These are phyloP conservation scores for Cystofilobasidium macerans DNA, from an alignment of 768 basidiomycete genomes.

Conservation along the genomic window DNA sequence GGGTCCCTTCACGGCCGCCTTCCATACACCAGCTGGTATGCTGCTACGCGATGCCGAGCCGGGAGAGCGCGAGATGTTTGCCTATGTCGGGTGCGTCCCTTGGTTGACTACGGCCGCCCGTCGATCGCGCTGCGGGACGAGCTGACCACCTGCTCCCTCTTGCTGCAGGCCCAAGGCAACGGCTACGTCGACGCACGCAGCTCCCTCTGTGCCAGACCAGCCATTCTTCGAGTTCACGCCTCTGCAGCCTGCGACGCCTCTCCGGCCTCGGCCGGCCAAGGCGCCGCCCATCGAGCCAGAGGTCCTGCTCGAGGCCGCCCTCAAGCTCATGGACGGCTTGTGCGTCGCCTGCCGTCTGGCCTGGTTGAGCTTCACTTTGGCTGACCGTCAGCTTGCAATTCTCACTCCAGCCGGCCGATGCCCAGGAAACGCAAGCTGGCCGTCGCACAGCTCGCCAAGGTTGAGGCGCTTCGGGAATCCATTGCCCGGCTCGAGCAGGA, in stretches of 20 bases:
- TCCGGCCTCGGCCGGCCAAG: slow-evolving; percentile 4
- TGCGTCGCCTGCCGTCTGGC: neutral
- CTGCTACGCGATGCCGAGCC: slow-evolving; percentile 20
- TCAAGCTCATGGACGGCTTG: slow-evolving; percentile 26
- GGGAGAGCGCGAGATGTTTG: slow-evolving; percentile 25
- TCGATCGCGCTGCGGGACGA: neutral
- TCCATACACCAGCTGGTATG: slow-evolving; percentile 6
- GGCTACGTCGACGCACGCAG: slow-evolving; percentile 7
- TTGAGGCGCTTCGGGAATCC: slow-evolving; percentile 9
- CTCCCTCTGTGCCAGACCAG: slow-evolving; percentile 17
- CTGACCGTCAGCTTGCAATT: neutral
- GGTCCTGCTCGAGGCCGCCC: slow-evolving; percentile 13
- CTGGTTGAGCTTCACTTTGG: neutral
- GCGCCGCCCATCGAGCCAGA: slow-evolving; percentile 17
- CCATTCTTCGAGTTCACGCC: slow-evolving; percentile 23
- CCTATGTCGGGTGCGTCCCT: slow-evolving; percentile 19
- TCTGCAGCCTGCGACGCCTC: slow-evolving; percentile 17
- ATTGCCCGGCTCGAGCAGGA: slow-evolving; percentile 18
- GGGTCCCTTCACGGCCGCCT: slow-evolving; percentile 18
- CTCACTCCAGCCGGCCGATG: slow-evolving; percentile 12
- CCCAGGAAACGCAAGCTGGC: slow-evolving; percentile 20
- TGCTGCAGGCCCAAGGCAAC: slow-evolving; percentile 10
- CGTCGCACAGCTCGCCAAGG: slow-evolving; percentile 5
- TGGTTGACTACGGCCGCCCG: neutral
- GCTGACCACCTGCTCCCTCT: neutral